Evolutionary conservation across 2,329 filamentous ascomycete species (phyloP), one percentile per base, ranked within the genome.

Genomic region (Clonostachys rhizophaga): DNA sequence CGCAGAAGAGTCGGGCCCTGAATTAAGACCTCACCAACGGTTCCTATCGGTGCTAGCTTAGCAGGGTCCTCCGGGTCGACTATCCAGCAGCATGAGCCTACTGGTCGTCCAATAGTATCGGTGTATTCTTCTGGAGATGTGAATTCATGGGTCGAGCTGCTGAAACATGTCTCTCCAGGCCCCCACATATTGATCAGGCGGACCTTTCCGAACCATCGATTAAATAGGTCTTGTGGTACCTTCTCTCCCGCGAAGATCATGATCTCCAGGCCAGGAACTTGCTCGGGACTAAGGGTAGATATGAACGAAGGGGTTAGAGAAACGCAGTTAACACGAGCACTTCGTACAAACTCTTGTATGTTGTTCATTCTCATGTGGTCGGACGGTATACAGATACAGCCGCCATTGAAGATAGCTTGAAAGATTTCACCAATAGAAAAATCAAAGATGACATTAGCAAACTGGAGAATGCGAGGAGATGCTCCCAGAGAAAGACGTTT

Each of bases 1-100:
- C 68, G 60, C 30, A 70, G 72, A 14, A 79, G 67, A 6, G 67
- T 66, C 3, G 74, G 74, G 2, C 69, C 67, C 46, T 63, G 64
- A 40, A 71, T 50, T 14, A 62, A 50, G 34, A 66, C 50, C 35
- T 54, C 52, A 5, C 52, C 52, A 11, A 46, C 35, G 16, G 40
- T 42, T 11, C 40, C 40, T 14, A 14, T 42, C 12, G 40, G 40
- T 1, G 16, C 13, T 6, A 42, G 5, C 16, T 42, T 42, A 2
- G 40, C 14, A 24, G 18, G 40, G 40, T 42, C 39, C 3, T 49
- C 48, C 4, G 46, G 40, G 12, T 55, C 50, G 12, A 51, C 50
- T 11, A 52, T 53, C 40, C 52, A 48, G 6, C 33, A 45, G 24
- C 34, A 36, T 20, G 34, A 36, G 24, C 14, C 43, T 35, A 45